Base-by-base conservation (phyloP, 768 basidiomycete genomes). In the Tylopilus vinaceipallidus region DNA sequence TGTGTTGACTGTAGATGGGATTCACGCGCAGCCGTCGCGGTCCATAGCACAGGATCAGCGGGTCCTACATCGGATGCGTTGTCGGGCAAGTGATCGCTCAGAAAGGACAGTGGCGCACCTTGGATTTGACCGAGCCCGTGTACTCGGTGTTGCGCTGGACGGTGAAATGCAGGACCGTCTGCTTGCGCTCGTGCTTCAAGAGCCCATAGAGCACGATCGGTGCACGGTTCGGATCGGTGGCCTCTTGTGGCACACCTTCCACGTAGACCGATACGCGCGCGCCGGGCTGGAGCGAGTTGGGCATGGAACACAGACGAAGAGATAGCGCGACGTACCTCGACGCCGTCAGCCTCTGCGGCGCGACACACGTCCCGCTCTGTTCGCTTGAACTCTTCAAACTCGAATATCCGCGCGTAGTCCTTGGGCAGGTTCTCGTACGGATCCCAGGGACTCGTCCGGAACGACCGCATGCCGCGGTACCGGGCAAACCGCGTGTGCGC, bases 361-460 rank as follows among this genome's bases (percentile, higher is more conserved):
- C 83, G 76, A 47, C 77, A 80, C 30, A 92, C 80, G 37, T 74
- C 76, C 11, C 87, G 75, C 59, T 91, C 87, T 6, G 93, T 97
- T 17, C 86, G 80, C 65, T 84, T 89, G 73, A 88, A 97, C 59
- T 95, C 91, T 69, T 98, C 94, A 61, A 98, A 97, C 66, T 94
- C 91, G 72, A 98, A 99, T 58, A 98, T 95, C 35, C 88, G 80
- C 3, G 88, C 92, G 61, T 98, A 98, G 64, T 99, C 94, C 42
- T 86, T 72, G 12, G 95, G 95, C 11, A 99, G 75, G 61, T 95
- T 95, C 70, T 99, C 95, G 59, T 88, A 98, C 8, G 95, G 86
- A 66, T 98, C 97, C 97, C 95, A 99, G 32, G 91, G 91, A 64
- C 91, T 94, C 6, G 95, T 98, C 32, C 95, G 62, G 77, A 99